Evolutionary conservation across 1,139 yeast species (phyloP), one percentile per base, ranked within the genome.

Genomic region (Meyerozyma smithsonii): DNA sequence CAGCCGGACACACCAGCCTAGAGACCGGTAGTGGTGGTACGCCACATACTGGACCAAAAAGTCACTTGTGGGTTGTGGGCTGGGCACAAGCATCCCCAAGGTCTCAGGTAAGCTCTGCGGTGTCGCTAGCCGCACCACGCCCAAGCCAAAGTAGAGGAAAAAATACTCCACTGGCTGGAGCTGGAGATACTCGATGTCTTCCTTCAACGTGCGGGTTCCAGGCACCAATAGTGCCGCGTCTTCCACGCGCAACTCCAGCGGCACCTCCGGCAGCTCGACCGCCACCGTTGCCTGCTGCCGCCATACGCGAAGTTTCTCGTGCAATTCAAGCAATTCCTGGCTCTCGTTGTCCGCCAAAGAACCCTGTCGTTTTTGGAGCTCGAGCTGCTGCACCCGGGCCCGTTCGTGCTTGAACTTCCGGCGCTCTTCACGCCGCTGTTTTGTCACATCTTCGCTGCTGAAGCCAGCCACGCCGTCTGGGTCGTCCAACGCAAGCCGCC

Each of bases 1-100:
- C 1, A 90, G 78, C 44, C 95, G 72, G 2, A 83, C 95, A 67
- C 97, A 90, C 97, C 97, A 92, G 0, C 97, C 97, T 25, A 80
- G 72, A 0, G 96, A 80, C 39, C 96, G 72, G 60, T 81, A 90
- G 56, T 89, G 90, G 55, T 89, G 95, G 54, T 90, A 92, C 0
- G 77, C 92, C 5, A 79, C 81, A 54, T 86, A 92, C 35, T 76
- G 71, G 2, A 74, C 41, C 3, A 80, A 56, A 50, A 81, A 79
- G 15, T 49, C 44, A 45, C 69, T 68, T 36, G 63, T 61, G 10
- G 30, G 10, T 10, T 8, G 8, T 1, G 73, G 62, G 6, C 38
- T 33, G 1, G 46, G 35, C 3, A 17, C 34, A 11, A 30, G 20
- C 5, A 18, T 4, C 12, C 16, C 8, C 14, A 16, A 5, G 5